phyloP scores from a whole-genome alignment of 768 basidiomycete genomes.

The Mycena metata region DNA sequence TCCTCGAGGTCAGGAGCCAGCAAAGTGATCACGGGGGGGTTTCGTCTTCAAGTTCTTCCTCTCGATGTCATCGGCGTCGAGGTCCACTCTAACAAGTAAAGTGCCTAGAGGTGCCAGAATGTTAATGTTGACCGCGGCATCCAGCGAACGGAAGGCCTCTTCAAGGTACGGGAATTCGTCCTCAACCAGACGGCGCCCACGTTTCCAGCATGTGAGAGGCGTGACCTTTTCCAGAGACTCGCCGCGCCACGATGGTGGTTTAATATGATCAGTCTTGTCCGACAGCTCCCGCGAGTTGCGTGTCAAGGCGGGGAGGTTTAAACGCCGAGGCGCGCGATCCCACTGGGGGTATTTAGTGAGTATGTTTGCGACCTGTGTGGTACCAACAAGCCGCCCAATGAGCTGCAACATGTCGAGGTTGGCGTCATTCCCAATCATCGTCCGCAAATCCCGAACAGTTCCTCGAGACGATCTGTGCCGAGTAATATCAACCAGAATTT shows the following conservation, averaged over 20 bases:
- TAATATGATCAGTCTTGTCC: conserved; percentile 48
- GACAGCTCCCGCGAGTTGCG: neutral
- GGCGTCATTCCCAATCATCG: conserved; percentile 53
- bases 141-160: neutral
- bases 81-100: neutral
- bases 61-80: conserved; percentile 19
- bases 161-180: neutral
- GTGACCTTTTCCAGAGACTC: conserved; percentile 42
- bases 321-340: conserved; percentile 51
- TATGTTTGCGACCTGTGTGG: conserved; percentile 50
- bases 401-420: conserved; percentile 47
- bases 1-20: conserved; percentile 15
- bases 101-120: conserved; percentile 5
- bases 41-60: conserved; percentile 11
- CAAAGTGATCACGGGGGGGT: neutral
- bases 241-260: conserved; percentile 51
- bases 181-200: conserved; percentile 33
- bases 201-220: conserved; percentile 48
- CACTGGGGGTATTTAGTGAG: conserved; percentile 55
- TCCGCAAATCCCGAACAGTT: conserved; percentile 50
- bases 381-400: conserved; percentile 44
- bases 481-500: conserved; percentile 52
- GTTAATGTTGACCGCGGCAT: neutral
- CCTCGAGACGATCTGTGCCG: conserved; percentile 54
- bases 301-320: conserved; percentile 24